Evolutionary conservation across 2,329 filamentous ascomycete genomes (phyloP).

Genomic region (Tolypocladium ovalisporum): DNA sequence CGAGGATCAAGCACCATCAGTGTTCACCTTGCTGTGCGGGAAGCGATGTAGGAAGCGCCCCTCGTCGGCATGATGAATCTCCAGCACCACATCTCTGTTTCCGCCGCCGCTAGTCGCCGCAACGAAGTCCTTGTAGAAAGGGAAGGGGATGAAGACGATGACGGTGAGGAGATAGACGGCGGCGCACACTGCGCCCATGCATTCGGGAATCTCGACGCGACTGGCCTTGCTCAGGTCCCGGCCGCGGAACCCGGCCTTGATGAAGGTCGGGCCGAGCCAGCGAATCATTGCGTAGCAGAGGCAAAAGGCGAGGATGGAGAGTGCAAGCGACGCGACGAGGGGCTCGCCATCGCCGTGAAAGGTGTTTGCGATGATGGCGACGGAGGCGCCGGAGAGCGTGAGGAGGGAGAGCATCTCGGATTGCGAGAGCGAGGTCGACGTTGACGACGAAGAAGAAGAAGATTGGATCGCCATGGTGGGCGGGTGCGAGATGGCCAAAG

Average conservation of each 20-base stretch:
- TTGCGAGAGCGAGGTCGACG: constrained; percentile 31
- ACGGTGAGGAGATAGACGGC: constrained; percentile 83
- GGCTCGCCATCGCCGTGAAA: constrained; percentile 81
- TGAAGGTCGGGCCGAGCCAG: constrained; percentile 87
- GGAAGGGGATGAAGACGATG: constrained; percentile 90
- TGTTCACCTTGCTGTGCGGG: constrained; percentile 75
- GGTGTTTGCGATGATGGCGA: constrained; percentile 68
- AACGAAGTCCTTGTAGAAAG: constrained; percentile 97
- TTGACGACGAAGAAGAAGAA: constrained; percentile 10
- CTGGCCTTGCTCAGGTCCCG: constrained; percentile 68
- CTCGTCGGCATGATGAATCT: constrained; percentile 62
- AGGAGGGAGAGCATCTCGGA: constrained; percentile 45
- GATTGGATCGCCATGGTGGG: constrained; percentile 17
- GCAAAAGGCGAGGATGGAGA: constrained; percentile 75
- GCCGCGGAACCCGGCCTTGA: constrained; percentile 79
- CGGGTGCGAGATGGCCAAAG: background rate
- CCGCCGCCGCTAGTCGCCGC: constrained; percentile 88
- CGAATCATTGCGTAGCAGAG: constrained; percentile 76
- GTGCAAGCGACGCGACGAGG: constrained; percentile 75
- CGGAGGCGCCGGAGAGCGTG: constrained; percentile 55
- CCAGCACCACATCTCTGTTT: constrained; percentile 75
- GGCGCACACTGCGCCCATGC: constrained; percentile 89
- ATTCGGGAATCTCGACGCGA: constrained; percentile 76
- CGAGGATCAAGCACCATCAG: no score
- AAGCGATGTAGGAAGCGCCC: constrained; percentile 85